Conservation (phyloP, 2,329 filamentous ascomycete genomes). For the Dendrostoma leiphaemia region DNA sequence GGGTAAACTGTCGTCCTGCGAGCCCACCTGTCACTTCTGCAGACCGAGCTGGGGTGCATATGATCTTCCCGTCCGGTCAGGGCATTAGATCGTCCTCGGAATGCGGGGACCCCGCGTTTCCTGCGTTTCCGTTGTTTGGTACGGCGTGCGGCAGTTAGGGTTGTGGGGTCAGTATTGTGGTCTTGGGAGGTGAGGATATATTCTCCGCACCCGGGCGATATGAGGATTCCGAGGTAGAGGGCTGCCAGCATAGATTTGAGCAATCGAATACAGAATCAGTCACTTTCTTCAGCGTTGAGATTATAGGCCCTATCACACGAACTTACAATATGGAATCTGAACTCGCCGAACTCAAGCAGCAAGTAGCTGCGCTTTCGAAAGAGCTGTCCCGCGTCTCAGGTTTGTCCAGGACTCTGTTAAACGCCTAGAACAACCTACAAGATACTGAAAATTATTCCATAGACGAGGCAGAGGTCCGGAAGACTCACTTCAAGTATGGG, state of each 20-base stretch:
- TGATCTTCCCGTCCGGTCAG: background rate
- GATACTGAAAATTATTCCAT: background rate
- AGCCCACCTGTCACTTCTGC: background rate
- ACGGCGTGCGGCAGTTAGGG: constrained; percentile 4
- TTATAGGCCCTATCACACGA: background rate
- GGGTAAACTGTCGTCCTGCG: background rate
- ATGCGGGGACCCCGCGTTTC: constrained; percentile 3
- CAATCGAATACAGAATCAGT: too few relatives aligned
- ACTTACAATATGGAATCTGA: constrained; percentile 31
- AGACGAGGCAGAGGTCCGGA: constrained; percentile 54
- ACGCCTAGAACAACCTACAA: too few relatives aligned
- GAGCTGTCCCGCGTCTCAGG: constrained; percentile 34
- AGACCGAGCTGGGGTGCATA: background rate
- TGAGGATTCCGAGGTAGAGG: too few relatives aligned
- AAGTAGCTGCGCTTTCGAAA: constrained; percentile 33
- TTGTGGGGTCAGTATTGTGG: background rate
- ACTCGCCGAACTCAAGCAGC: constrained; percentile 34
- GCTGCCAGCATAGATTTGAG: too few relatives aligned
- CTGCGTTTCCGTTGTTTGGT: too few relatives aligned
- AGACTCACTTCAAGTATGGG: constrained; percentile 56
- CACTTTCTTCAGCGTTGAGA: too few relatives aligned
- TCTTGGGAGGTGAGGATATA: background rate
- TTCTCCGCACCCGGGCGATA: background rate
- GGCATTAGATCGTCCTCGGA: background rate
- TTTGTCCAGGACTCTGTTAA: background rate